phyloP scores from a whole-genome alignment of 2,329 filamentous ascomycete genomes.

The Stagonosporopsis rhizophila region DNA sequence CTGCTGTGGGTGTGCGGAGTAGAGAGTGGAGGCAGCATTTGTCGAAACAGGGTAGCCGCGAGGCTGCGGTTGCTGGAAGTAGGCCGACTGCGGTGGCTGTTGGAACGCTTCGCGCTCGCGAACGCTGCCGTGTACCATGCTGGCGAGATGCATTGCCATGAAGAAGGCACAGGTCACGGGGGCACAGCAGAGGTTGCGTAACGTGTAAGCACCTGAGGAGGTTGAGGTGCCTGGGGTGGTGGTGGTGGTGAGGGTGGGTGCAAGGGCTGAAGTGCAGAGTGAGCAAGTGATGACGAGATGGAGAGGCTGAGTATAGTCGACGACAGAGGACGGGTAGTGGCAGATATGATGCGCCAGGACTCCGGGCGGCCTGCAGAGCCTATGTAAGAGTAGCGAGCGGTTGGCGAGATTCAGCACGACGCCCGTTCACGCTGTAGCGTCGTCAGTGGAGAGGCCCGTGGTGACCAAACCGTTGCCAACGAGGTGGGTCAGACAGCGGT shows the following conservation, averaged over 20 bases:
- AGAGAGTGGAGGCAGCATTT: conserved; percentile 22
- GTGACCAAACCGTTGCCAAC: conserved; percentile 47
- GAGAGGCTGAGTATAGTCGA: conserved; percentile 15
- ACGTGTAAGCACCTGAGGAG: conserved; percentile 20
- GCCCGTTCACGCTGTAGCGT: conserved; percentile 44
- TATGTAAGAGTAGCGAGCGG: conserved; percentile 44
- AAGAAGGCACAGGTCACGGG: conserved; percentile 33
- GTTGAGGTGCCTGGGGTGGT: background rate
- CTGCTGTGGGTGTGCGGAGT: conserved; percentile 30
- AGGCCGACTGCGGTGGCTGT: conserved; percentile 38
- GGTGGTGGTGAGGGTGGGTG: conserved; percentile 8
- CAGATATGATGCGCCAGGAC: conserved; percentile 44
- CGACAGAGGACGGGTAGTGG: conserved; percentile 35
- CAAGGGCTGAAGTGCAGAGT: conserved; percentile 21
- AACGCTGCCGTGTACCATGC: conserved; percentile 53
- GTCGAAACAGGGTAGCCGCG: conserved; percentile 36
- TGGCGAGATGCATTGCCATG: conserved; percentile 54
- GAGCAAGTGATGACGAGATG: conserved; percentile 30
- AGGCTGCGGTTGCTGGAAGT: conserved; percentile 48
- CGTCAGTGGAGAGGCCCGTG: conserved; percentile 36
- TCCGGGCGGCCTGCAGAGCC: conserved; percentile 46
- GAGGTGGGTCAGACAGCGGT: conserved; percentile 49
- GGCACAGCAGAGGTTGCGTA: conserved; percentile 47
- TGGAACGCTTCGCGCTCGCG: conserved; percentile 50
- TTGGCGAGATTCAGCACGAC: conserved; percentile 48